A percentile compares a stretch with the other conserved stretches of the same genome.
Evolutionary conservation across 2,329 filamentous ascomycete species (phyloP).

Genomic region (Clarireedia monteithiana): DNA sequence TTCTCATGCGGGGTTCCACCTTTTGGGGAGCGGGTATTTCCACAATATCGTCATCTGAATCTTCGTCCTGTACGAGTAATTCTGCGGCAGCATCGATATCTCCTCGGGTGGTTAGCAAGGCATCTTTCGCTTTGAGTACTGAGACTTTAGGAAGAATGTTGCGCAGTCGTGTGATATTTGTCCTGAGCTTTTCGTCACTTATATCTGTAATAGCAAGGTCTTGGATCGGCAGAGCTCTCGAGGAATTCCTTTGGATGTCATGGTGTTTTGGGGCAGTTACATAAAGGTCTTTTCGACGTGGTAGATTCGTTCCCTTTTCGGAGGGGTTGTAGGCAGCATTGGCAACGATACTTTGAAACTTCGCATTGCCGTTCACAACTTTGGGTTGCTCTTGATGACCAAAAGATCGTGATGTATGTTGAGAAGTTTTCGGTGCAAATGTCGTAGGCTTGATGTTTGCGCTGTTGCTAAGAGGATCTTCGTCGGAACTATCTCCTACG

Average conservation of each 20-base stretch:
- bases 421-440: conserved; percentile 38
- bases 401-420: conserved; percentile 28
- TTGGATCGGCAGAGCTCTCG: conserved; percentile 38
- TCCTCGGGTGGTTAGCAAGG: conserved; percentile 41
- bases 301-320: background rate
- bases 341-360: conserved; percentile 25
- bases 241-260: conserved; percentile 30
- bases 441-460: conserved; percentile 54
- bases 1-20: conserved; percentile 42
- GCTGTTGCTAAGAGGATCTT: conserved; percentile 41
- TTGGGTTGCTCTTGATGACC: conserved; percentile 17
- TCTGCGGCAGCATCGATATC: conserved; percentile 48
- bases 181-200: conserved; percentile 38
- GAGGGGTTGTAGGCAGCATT: conserved; percentile 18
- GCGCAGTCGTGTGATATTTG: conserved; percentile 45
- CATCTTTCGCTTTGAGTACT: conserved; percentile 39
- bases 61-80: conserved; percentile 29
- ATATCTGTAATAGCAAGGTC: conserved; percentile 43
- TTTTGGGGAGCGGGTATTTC: conserved; percentile 19
- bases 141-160: conserved; percentile 39
- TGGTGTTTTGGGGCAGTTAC: conserved; percentile 5
- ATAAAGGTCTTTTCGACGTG: background rate
- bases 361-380: conserved; percentile 36
- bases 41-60: conserved; percentile 30
- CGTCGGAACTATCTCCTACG: conserved; percentile 57